A percentile compares a stretch with the other conserved stretches of the same genome.
Evolutionary conservation across 768 basidiomycete species (phyloP).

Genomic region (Termitomyces sp.): DNA sequence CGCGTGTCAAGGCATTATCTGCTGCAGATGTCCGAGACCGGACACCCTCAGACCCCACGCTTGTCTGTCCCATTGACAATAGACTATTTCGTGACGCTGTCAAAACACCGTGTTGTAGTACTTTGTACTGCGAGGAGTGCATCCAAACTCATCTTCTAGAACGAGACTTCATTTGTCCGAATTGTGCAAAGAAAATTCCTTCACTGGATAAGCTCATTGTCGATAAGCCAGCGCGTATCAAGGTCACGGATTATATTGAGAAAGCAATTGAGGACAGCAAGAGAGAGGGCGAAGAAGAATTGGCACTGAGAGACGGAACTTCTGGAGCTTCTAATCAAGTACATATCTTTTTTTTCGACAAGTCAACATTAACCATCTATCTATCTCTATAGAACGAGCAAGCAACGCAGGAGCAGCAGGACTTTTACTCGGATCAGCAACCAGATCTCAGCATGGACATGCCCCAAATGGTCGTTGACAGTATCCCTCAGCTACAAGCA

Average conservation of each 20-base stretch:
- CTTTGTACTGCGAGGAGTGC: slow-evolving; percentile 94
- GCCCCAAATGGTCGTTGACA: slow-evolving; percentile 68
- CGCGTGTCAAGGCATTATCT: slow-evolving; percentile 75
- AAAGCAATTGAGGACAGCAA: slow-evolving; percentile 75
- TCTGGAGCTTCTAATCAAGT: slow-evolving; percentile 33
- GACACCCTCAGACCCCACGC: slow-evolving; percentile 69
- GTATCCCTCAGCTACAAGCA: slow-evolving; percentile 79
- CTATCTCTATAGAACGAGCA: slow-evolving; percentile 17
- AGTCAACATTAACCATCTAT: slow-evolving; percentile 1
- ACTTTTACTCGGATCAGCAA: slow-evolving; percentile 72
- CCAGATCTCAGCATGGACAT: slow-evolving; percentile 63
- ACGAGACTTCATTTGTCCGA: slow-evolving; percentile 91
- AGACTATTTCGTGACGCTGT: slow-evolving; percentile 93
- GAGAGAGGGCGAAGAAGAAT: slow-evolving; percentile 54
- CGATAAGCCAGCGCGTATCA: slow-evolving; percentile 78
- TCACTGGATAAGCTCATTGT: slow-evolving; percentile 82
- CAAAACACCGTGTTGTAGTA: slow-evolving; percentile 92
- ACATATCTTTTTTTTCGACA: background rate
- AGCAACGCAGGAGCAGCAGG: slow-evolving; percentile 46
- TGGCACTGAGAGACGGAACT: slow-evolving; percentile 16
- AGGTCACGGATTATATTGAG: slow-evolving; percentile 80
- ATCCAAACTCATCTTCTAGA: slow-evolving; percentile 93
- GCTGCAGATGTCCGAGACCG: slow-evolving; percentile 88
- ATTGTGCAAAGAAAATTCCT: slow-evolving; percentile 82
- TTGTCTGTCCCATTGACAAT: slow-evolving; percentile 90